A percentile compares a stretch with the other conserved stretches of the same genome.
Evolutionary conservation across 768 basidiomycete species (phyloP).

Genomic region (Cubamyces sp.): DNA sequence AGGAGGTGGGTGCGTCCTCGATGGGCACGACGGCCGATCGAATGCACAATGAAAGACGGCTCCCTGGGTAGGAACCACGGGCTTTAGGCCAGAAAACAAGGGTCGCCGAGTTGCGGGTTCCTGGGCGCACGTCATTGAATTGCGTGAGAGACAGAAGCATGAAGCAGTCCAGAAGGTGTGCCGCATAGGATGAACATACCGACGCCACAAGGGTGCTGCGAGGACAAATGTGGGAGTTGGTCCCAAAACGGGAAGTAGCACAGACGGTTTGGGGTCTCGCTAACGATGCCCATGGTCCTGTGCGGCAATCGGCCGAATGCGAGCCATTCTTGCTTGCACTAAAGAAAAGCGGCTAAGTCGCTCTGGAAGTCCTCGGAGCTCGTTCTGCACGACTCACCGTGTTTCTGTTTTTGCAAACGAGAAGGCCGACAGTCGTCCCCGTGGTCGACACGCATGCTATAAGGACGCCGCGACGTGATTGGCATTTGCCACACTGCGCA

Average conservation of each 20-base stretch:
- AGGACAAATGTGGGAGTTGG: neutral
- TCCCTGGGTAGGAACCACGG: neutral
- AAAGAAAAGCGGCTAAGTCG: neutral
- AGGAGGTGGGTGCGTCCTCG: neutral
- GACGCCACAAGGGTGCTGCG: conserved; percentile 16
- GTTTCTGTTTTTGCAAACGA: neutral
- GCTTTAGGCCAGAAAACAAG: neutral
- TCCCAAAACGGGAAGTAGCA: neutral
- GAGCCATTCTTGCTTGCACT: too few relatives aligned
- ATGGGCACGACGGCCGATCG: neutral
- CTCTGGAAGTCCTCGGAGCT: conserved; percentile 10
- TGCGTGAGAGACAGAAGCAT: conserved; percentile 8
- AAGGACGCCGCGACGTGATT: neutral
- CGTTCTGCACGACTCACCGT: neutral
- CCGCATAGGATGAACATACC: neutral
- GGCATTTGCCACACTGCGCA: neutral
- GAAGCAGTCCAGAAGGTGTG: neutral
- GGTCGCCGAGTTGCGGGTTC: conserved; percentile 14
- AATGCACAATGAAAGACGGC: neutral
- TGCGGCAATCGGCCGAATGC: too few relatives aligned
- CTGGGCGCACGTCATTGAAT: conserved; percentile 6
- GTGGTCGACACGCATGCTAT: neutral
- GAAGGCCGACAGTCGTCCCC: neutral
- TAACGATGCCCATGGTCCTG: too few relatives aligned
- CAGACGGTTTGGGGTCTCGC: neutral